Evolutionary conservation across 1,139 yeast species (phyloP), one percentile per base, ranked within the genome.

Genomic region (Yamadazyma pseudoaaseri): DNA sequence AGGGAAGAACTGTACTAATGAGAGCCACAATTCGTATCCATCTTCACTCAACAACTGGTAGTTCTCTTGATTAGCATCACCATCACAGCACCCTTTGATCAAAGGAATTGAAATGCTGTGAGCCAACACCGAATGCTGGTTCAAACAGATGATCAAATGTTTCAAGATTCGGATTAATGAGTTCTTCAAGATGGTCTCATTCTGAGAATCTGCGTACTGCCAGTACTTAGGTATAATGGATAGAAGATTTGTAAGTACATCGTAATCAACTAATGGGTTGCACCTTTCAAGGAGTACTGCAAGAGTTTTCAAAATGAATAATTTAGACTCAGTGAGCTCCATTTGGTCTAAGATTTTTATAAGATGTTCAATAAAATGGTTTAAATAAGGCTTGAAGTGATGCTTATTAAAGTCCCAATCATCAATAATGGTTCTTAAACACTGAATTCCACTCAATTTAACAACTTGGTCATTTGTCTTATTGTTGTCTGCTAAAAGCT

Each of bases 371-470:
- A 86, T 70, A 20, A 76, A 74, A 2, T 65, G 65, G 24, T 75
- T 70, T 36, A 85, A 62, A 49, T 60, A 87, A 1, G 94, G 89
- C 39, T 73, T 62, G 48, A 92, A 86, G 27, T 69, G 77, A 9
- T 62, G 65, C 39, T 85, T 79, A 27, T 79, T 71, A 53, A 90
- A 89, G 42, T 85, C 92, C 89, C 95, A 87, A 47, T 87, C 97
- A 41, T 86, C 92, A 18, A 89, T 68, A 30, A 85, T 70, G 17
- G 76, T 69, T 42, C 80, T 71, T 11, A 89, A 60, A 0, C 90
- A 77, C 48, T 82, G 85, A n/a, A 85, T 68, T 0, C 94, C 81
- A 2, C 95, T 78, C 16, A 90, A 56, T 45, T 73, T 73, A 1
- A 92, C 95, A 12, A 87, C 95, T 35, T 72, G 66, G 51, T 90